phyloP scores from a whole-genome alignment of 768 basidiomycete species.

The Boletus rubroflammeus region DNA sequence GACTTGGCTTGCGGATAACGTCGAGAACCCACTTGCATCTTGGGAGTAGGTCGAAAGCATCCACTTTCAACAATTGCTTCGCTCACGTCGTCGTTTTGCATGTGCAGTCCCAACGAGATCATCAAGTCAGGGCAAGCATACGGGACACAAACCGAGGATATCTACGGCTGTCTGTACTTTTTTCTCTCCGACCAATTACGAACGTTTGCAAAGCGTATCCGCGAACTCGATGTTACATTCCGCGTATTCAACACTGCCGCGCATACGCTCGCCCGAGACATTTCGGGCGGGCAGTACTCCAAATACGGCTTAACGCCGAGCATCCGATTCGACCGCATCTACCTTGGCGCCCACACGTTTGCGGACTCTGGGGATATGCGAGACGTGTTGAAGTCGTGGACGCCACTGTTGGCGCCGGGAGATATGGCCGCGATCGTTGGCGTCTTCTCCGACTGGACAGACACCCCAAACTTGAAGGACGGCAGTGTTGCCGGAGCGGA shows the following conservation, averaged over 20 bases:
- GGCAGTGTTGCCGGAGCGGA: conserved; percentile 14
- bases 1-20: conserved; percentile 37
- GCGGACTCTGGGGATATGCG: conserved; percentile 34
- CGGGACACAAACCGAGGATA: conserved; percentile 38
- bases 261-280: conserved; percentile 37
- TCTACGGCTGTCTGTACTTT: conserved; percentile 49
- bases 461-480: conserved; percentile 1
- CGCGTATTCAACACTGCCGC: conserved; percentile 34
- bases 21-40: conserved; percentile 41
- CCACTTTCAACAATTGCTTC: neutral
- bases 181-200: conserved; percentile 38
- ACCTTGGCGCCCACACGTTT: conserved; percentile 39
- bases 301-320: conserved; percentile 25
- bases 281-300: conserved; percentile 22
- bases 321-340: conserved; percentile 41
- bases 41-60: conserved; percentile 41
- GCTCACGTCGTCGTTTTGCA: conserved; percentile 4
- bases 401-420: conserved; percentile 31
- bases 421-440: conserved; percentile 35
- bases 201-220: conserved; percentile 36
- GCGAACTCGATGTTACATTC: conserved; percentile 36
- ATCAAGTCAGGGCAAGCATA: conserved; percentile 33
- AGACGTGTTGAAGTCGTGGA: conserved; percentile 34
- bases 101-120: conserved; percentile 36
- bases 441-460: conserved; percentile 42